Evolutionary conservation across 371 early-diverging fungal genomes (phyloP).

Genomic region (Syncephalastrum sp.): DNA sequence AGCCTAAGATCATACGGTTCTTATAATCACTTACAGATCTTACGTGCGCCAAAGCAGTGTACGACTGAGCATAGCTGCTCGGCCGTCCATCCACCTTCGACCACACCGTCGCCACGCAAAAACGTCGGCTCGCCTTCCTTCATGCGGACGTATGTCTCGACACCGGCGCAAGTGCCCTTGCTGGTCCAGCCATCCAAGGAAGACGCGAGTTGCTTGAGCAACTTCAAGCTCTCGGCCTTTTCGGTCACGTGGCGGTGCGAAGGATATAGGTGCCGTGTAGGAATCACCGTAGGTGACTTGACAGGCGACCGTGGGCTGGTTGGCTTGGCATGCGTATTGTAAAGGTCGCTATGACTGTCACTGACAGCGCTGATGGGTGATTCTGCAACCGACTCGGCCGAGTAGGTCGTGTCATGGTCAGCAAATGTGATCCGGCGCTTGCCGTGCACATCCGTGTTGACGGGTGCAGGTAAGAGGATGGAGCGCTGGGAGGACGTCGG

Average conservation of each 20-base stretch:
- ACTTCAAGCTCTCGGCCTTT: constrained; percentile 16
- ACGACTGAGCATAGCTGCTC: constrained; percentile 52
- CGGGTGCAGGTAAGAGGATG: constrained; percentile 4
- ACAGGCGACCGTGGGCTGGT: background rate
- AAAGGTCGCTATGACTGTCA: background rate
- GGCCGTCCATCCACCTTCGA: constrained; percentile 55
- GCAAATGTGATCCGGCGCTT: constrained; percentile 42
- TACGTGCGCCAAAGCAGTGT: constrained; percentile 44
- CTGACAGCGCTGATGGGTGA: background rate
- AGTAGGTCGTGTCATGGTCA: constrained; percentile 20
- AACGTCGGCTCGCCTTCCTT: constrained; percentile 26
- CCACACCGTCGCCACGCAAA: constrained; percentile 50
- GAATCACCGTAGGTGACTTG: constrained; percentile 5
- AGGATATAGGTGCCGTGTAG: constrained; percentile 17
- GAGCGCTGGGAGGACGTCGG: constrained; percentile 24
- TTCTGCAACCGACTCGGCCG: constrained; percentile 9
- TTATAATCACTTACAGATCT: constrained; percentile 31
- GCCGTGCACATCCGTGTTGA: background rate
- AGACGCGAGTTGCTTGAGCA: constrained; percentile 18
- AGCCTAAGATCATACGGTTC: background rate
- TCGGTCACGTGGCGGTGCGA: constrained; percentile 21
- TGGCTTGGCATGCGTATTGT: background rate
- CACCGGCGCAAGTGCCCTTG: constrained; percentile 10
- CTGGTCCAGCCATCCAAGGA: constrained; percentile 16
- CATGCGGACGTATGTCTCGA: constrained; percentile 5